These are phyloP conservation scores for Euphorbia tirucalli DNA, from an alignment of 345 rosid species.

Conservation along the genomic window DNA sequence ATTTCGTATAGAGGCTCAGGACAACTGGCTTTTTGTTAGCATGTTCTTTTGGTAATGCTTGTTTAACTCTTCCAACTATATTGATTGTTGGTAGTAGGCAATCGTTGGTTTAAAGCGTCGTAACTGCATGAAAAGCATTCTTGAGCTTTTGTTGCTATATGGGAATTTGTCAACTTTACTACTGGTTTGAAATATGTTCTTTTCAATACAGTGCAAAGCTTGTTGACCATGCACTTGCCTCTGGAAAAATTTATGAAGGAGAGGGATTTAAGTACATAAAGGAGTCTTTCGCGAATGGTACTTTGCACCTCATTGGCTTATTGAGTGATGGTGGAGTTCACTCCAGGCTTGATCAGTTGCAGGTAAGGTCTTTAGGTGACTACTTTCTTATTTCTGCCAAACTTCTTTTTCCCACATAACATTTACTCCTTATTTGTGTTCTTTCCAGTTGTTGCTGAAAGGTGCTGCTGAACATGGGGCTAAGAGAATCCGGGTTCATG, in stretches of 20 bases:
- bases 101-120: not conserved
- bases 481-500: constrained; percentile 81
- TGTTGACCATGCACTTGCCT: constrained; percentile 83
- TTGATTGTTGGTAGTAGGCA: not conserved
- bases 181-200: constrained; percentile 8
- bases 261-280: constrained; percentile 82
- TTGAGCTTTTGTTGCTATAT: not conserved
- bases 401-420: not conserved
- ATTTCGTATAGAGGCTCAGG: not conserved
- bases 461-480: constrained; percentile 86
- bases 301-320: constrained; percentile 85
- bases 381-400: not conserved
- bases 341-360: constrained; percentile 90
- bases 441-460: constrained; percentile 68
- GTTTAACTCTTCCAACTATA: not conserved
- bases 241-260: constrained; percentile 78
- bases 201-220: constrained; percentile 73
- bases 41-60: not conserved
- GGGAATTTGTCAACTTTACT: not conserved
- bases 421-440: not conserved
- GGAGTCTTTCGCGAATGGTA: constrained; percentile 50
- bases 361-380: constrained; percentile 34
- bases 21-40: not conserved
- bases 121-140: not conserved
- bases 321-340: constrained; percentile 98